phyloP scores from a whole-genome alignment of 1,284 basidiomycete genomes.

The Calocybe gambosa region DNA sequence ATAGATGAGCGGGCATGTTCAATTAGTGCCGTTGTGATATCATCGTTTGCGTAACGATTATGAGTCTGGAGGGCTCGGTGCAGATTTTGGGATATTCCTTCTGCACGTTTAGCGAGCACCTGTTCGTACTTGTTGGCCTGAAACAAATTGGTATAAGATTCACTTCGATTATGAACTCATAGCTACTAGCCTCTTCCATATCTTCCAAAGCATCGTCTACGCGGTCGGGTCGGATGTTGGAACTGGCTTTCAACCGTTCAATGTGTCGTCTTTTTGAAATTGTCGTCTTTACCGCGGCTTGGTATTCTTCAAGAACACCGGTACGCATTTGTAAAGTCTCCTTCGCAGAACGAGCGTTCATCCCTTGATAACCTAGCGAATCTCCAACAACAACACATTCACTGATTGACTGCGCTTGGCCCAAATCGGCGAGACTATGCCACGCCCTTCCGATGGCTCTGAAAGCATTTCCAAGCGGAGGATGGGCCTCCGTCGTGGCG shows the following conservation, averaged over 20 bases:
- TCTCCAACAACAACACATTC: constrained; percentile 92
- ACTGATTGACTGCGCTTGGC: constrained; percentile 81
- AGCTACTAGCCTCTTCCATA: constrained; percentile 73
- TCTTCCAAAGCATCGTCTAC: constrained; percentile 94
- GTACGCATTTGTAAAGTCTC: constrained; percentile 86
- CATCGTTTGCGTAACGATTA: constrained; percentile 80
- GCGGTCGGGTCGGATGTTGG: constrained; percentile 77
- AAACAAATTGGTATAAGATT: background rate
- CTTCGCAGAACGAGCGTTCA: constrained; percentile 92
- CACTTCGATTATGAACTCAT: background rate
- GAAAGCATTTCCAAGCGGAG: constrained; percentile 71
- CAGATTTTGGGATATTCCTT: constrained; percentile 88
- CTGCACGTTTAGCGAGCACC: constrained; percentile 71
- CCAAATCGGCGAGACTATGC: constrained; percentile 80
- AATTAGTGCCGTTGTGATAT: constrained; percentile 80
- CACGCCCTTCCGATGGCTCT: constrained; percentile 80
- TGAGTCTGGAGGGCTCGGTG: constrained; percentile 80
- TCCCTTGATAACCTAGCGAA: constrained; percentile 86
- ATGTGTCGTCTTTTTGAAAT: constrained; percentile 89
- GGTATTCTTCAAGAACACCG: constrained; percentile 86
- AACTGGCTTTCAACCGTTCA: constrained; percentile 85
- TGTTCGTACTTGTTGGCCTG: constrained; percentile 87
- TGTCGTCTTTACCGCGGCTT: constrained; percentile 82
- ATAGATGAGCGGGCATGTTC: constrained; percentile 88
- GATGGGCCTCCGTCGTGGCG: constrained; percentile 83